Conservation (phyloP, 2,329 filamentous ascomycete species). For the Stagonosporopsis chrysanthemi region DNA sequence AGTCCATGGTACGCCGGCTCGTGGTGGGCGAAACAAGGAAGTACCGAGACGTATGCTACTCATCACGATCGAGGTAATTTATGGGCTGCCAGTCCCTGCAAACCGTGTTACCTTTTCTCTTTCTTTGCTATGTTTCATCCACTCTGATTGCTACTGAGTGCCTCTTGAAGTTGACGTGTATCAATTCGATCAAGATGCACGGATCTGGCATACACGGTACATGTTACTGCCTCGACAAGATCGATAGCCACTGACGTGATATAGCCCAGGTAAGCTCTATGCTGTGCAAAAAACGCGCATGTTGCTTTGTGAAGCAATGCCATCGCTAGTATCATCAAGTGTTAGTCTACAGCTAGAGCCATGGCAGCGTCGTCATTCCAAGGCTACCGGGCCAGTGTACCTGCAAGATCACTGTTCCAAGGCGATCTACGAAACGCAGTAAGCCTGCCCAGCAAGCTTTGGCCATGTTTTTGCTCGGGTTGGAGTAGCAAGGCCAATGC, state of each 20-base stretch:
- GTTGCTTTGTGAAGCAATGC: not conserved
- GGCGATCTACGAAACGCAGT: slow-evolving; percentile 8
- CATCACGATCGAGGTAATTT: not conserved
- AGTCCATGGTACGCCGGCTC: slow-evolving; percentile 1
- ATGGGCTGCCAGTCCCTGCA: not conserved
- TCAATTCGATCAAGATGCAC: not conserved
- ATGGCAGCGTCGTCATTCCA: slow-evolving; percentile 29
- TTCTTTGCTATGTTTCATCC: not conserved
- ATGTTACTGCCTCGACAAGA: not conserved
- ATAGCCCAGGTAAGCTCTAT: not conserved
- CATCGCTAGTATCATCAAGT: not conserved
- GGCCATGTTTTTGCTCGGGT: not conserved
- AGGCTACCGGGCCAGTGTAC: slow-evolving; percentile 16
- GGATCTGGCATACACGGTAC: not conserved
- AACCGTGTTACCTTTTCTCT: not conserved
- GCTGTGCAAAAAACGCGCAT: not conserved
- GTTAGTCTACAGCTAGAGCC: slow-evolving; percentile 11
- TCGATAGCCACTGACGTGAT: not conserved
- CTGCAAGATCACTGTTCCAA: slow-evolving; percentile 18
- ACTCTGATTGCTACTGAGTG: not conserved
- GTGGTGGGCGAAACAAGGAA: not conserved
- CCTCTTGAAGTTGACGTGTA: not conserved
- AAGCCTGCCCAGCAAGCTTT: not conserved
- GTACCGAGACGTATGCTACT: not conserved
- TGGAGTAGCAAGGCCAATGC: not conserved